phyloP scores from a whole-genome alignment of 352 stramenopile genomes.

The Elongisporangium prolatum region DNA sequence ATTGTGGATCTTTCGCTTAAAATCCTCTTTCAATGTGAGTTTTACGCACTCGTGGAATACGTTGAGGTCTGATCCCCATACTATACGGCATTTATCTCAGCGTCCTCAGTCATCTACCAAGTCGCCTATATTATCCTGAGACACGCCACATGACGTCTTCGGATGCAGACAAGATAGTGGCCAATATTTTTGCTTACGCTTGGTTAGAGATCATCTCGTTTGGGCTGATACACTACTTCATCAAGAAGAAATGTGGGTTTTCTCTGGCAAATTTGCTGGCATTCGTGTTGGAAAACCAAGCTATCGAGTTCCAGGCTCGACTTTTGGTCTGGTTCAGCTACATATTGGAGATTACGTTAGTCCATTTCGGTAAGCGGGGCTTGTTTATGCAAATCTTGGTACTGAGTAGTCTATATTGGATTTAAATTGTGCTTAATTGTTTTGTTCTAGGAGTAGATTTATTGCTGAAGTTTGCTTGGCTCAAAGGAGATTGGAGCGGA shows the following conservation, averaged over 20 bases:
- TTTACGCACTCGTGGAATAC: slow-evolving; percentile 16
- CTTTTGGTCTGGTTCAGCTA: slow-evolving; percentile 20
- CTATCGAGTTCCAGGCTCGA: slow-evolving; percentile 13
- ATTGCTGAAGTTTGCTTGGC: not conserved
- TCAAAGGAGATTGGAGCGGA: not conserved
- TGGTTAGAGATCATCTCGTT: slow-evolving; percentile 10
- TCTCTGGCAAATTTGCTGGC: slow-evolving; percentile 15
- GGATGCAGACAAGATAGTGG: not conserved
- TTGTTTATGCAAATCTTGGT: too few relatives aligned
- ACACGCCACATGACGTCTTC: slow-evolving; percentile 5
- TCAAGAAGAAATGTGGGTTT: slow-evolving; percentile 13
- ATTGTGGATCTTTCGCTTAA: not conserved
- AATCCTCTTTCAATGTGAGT: slow-evolving; percentile 24
- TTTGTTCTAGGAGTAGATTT: not conserved
- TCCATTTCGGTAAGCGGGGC: slow-evolving; percentile 11
- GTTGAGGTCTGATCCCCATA: slow-evolving; percentile 19
- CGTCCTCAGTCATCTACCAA: slow-evolving; percentile 12
- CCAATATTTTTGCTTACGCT: slow-evolving; percentile 11
- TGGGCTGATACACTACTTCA: slow-evolving; percentile 11
- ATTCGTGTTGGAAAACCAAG: slow-evolving; percentile 21
- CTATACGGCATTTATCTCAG: slow-evolving; percentile 14
- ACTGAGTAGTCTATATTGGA: too few relatives aligned
- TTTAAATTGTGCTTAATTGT: too few relatives aligned
- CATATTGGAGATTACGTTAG: slow-evolving; percentile 14
- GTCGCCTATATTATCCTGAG: slow-evolving; percentile 15